Evolutionary conservation across 2,329 filamentous ascomycete genomes (phyloP), one percentile per base, ranked within the genome.

Genomic region (Pseudocercospora crystallina): DNA sequence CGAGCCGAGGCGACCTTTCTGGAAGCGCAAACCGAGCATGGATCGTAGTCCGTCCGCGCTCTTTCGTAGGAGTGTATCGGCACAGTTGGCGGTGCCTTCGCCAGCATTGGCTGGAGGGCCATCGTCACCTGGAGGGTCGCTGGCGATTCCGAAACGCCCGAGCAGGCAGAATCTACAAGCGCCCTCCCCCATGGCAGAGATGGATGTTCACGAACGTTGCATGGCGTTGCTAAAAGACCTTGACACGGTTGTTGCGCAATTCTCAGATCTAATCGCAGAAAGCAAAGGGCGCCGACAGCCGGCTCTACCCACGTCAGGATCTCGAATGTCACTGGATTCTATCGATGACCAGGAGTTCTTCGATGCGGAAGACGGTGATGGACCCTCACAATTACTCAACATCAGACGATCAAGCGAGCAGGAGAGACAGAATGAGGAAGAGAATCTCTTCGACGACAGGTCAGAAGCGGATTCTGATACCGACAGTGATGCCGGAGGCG

Each of bases 261-360:
- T 97, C 61, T 86, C 89, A 0, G 75, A 78, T 8, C 75, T 99
- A 8, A 80, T 97, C 46, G 74, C 80, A 7, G 87, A 87, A 64
- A 95, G 85, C 72, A 95, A 94, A 69, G 82, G 87, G 34, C 81
- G 91, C 43, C 83, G 91, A 37, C 72, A 81, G 47, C 79, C 74
- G 5, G 77, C 84, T 5, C 47, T 64, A 2, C 65, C 69, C 8
- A 63, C 67, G 3, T 59, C 65, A 4, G 62, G 61, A 11, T 79
- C 81, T 9, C 75, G 83, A 33, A 77, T 80, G 63, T 96, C 90
- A 64, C 82, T 95, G 47, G 91, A 96, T 56, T 95, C 90, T 0
- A 79, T 85, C 29, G 86, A 88, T 1, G 81, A 81, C 2, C 89
- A 95, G 49, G 92, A 97, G 67, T 99, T 97, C 72, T 99, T 96